Base-by-base conservation (phyloP, 2,329 filamentous ascomycete species). In the Cladophialophora chaetospira region DNA sequence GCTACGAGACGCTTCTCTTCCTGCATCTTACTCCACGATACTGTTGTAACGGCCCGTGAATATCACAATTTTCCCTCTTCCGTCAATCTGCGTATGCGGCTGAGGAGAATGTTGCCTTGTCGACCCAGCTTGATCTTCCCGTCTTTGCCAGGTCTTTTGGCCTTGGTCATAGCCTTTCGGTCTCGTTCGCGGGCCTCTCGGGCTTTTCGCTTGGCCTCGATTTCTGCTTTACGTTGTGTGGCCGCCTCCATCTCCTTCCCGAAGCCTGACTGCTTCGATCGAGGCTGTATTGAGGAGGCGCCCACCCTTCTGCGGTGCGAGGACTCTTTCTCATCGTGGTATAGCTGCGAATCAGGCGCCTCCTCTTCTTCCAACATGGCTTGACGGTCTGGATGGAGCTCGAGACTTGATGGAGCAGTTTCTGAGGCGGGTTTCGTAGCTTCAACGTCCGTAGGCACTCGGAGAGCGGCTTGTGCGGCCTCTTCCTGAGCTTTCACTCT, bases 51-150 rank as follows among this genome's bases (percentile, higher is more conserved):
- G 4, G 13, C 5, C 15, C 19, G 29, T 15, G 19, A 13, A 11
- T 11, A 26, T 61, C 55, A 63, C 36, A 65, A 50, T 26, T 55
- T 62, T 17, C 57, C 62, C 49, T 73, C 66, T 2, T 77, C 80
- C 60, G 94, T 82, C 72, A 95, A 77, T 69, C 79, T 85, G 78
- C 87, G 87, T 29, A 93, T 87, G 73, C 87, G 89, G 67, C 91
- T 88, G 54, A 96, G 75, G 66, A 96, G 67, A 33, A 93, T 79
- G 29, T 81, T 82, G 66, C 91, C 92, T 77, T 96, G 91, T 59
- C 89, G 81, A 1, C 91, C 91, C 45, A 96, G 72, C 75, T 90
- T 92, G 71, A 88, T 82, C 75, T 88, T 86, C 9, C 89, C 89
- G 70, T 88, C 83, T 65, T 79, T 74, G 31, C 87, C 84, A 10